Evolutionary conservation across 2,329 filamentous ascomycete genomes (phyloP), one percentile per base, ranked within the genome.

Genomic region (Proliferodiscus dingleyae): DNA sequence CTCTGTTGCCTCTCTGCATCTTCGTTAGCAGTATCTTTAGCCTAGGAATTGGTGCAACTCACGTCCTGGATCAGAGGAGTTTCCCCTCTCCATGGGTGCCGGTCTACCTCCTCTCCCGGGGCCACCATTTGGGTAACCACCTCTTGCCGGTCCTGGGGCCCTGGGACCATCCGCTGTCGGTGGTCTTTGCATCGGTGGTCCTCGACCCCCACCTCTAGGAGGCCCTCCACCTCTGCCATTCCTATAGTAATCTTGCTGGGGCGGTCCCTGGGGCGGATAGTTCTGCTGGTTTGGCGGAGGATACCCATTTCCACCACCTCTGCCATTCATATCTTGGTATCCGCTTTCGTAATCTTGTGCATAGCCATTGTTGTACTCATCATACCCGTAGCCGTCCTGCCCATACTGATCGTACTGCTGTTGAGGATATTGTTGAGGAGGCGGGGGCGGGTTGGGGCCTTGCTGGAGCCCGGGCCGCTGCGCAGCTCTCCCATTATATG

Each of bases 351-450:
- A 55, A n/a, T 59, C 50, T 38, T 58, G 54, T 22, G 41, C 51
- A 45, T 60, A 56, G 6, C 46, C 54, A 43, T 54, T 51, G 26
- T 57, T 51, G 42, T 55, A 54, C 32, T 59, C 50, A 29, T 63
- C 55, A 39, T 62, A 58, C 2, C 55, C 57, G 46, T 62, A 62
- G 2, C 51, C 56, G 22, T 59, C 60, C 19, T 61, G 60, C 8
- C 48, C 18, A 39, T 62, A 61, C 32, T 59, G 55, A 32, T 62
- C 58, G 40, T 63, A 56, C 58, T 95, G 89, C 51, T 87, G 87
- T 56, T 75, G 73, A 39, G 69, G 73, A 41, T 74, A 93, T 58
- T 84, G 81, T 61, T 61, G 55, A 26, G 49, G 52, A 18, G 52
- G 53, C 18, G 55, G 52, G 5, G 49, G 48, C 41, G 58, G 56